Evolutionary conservation across 805 yeast species (phyloP).

Genomic region (Metschnikowia drakensbergensis): DNA sequence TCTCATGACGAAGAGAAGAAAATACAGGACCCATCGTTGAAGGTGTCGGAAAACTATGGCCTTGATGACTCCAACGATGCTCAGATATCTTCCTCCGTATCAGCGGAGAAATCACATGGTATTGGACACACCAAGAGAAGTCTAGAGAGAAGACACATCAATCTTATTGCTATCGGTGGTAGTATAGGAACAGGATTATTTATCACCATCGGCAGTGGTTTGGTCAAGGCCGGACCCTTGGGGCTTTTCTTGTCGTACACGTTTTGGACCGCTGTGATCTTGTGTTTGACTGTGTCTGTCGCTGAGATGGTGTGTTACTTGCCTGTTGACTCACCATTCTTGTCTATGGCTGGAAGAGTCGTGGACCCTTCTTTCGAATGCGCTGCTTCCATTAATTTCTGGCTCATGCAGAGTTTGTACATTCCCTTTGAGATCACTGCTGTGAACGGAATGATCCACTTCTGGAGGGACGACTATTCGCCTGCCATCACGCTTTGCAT

Average conservation of each 20-base stretch:
- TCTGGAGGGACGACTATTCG: conserved; percentile 47
- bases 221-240: conserved; percentile 33
- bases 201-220: conserved; percentile 33
- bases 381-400: conserved; percentile 34
- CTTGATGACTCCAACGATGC: conserved; percentile 8
- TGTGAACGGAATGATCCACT: conserved; percentile 53
- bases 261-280: conserved; percentile 30
- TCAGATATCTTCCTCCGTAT: conserved; percentile 6
- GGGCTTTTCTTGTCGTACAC: conserved; percentile 29
- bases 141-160: conserved; percentile 31
- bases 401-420: conserved; percentile 42
- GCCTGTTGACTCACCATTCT: conserved; percentile 35
- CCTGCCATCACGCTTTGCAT: conserved; percentile 45
- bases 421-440: conserved; percentile 24
- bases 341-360: conserved; percentile 36
- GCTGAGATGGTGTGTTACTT: conserved; percentile 38
- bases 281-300: conserved; percentile 32
- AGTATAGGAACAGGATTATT: conserved; percentile 38
- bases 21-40: conserved; percentile 1
- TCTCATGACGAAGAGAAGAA: conserved; percentile 9
- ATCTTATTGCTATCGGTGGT: conserved; percentile 40
- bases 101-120: not conserved
- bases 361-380: conserved; percentile 37
- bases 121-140: conserved; percentile 15
- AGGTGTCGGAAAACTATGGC: conserved; percentile 10